Evolutionary conservation across 805 yeast species (phyloP).

Genomic region (Candida ortonii): DNA sequence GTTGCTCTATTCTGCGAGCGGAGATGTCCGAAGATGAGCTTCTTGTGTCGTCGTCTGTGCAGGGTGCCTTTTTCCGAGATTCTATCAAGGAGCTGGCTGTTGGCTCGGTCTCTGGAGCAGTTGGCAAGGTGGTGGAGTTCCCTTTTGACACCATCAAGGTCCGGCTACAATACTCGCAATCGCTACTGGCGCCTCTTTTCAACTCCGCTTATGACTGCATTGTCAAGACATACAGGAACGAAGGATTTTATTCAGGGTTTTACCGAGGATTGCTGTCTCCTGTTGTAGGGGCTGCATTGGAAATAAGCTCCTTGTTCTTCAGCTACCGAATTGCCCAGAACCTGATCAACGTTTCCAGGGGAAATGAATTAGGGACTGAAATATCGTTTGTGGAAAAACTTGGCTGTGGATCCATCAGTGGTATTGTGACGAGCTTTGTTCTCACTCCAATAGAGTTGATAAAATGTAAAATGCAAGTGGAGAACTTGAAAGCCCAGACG

Average conservation of each 20-base stretch:
- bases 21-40: slow-evolving; percentile 7
- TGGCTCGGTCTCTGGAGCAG: slow-evolving; percentile 70
- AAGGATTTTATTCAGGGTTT: slow-evolving; percentile 71
- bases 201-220: slow-evolving; percentile 67
- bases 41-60: too few relatives aligned
- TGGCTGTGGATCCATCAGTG: slow-evolving; percentile 76
- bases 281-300: slow-evolving; percentile 84
- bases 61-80: slow-evolving; percentile 19
- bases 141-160: slow-evolving; percentile 95
- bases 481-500: slow-evolving; percentile 30
- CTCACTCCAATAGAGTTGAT: slow-evolving; percentile 90
- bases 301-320: slow-evolving; percentile 76
- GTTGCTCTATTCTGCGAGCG: slow-evolving; percentile 1
- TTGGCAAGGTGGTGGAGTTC: slow-evolving; percentile 81
- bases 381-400: slow-evolving; percentile 35
- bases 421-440: slow-evolving; percentile 76
- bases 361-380: slow-evolving; percentile 17
- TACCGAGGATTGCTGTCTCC: slow-evolving; percentile 82
- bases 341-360: slow-evolving; percentile 30
- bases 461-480: slow-evolving; percentile 85
- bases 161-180: slow-evolving; percentile 70
- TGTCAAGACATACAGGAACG: slow-evolving; percentile 54
- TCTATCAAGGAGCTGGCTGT: slow-evolving; percentile 40
- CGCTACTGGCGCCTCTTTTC: slow-evolving; percentile 48
- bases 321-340: slow-evolving; percentile 52